These are phyloP conservation scores for Umbelopsis sp. DNA, from an alignment of 192 early-diverging fungal genomes.

Conservation along the genomic window DNA sequence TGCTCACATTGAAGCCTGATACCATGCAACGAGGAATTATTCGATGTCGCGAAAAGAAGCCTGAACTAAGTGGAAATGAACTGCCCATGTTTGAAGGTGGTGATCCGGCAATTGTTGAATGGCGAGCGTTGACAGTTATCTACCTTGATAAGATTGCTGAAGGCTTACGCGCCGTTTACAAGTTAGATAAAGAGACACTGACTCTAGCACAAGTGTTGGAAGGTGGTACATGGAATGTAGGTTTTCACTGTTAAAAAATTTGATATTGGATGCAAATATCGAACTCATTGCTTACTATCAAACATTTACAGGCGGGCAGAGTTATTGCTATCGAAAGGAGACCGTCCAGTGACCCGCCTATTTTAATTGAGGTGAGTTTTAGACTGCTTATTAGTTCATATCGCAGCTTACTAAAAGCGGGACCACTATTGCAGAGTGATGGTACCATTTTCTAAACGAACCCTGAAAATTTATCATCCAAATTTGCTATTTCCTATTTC, in stretches of 20 bases:
- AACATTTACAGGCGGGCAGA: background rate
- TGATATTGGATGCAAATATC: no score
- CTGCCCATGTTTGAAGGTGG: slow-evolving; percentile 74
- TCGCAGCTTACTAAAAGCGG: no score
- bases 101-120: slow-evolving; percentile 89
- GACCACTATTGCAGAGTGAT: background rate
- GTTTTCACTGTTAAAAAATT: no score
- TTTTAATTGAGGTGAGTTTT: background rate
- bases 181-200: slow-evolving; percentile 54
- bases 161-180: slow-evolving; percentile 55
- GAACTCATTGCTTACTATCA: no score
- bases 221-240: slow-evolving; percentile 89
- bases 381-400: background rate
- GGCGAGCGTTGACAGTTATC: slow-evolving; percentile 89
- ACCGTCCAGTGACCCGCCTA: slow-evolving; percentile 6
- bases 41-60: slow-evolving; percentile 40
- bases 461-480: no score
- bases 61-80: slow-evolving; percentile 28
- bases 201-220: slow-evolving; percentile 88
- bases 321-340: slow-evolving; percentile 8
- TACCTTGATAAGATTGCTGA: slow-evolving; percentile 76
- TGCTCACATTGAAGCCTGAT: slow-evolving; percentile 62
- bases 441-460: slow-evolving; percentile 5
- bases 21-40: slow-evolving; percentile 54
- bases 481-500: no score